phyloP scores from a whole-genome alignment of 2,329 filamentous ascomycete genomes.

The Hymenoscyphus albidus region DNA sequence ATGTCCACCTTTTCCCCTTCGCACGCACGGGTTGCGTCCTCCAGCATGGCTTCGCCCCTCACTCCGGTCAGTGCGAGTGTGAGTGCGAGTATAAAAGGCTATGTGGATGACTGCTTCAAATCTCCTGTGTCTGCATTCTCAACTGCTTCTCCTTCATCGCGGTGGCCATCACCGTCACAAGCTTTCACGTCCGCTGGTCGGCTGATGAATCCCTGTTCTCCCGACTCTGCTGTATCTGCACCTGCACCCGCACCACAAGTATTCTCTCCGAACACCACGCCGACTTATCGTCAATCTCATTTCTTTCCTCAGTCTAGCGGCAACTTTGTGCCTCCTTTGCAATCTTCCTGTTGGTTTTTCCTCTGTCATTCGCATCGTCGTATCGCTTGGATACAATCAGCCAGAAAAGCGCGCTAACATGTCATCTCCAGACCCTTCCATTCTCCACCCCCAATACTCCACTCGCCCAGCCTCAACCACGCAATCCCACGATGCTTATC shows the following conservation, averaged over 20 bases:
- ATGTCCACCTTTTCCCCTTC: conserved; percentile 29
- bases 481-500: conserved; percentile 30
- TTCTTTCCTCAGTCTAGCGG: conserved; percentile 52
- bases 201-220: conserved; percentile 23
- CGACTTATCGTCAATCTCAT: conserved; percentile 37
- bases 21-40: conserved; percentile 19
- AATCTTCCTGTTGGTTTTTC: conserved; percentile 53
- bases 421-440: conserved; percentile 32
- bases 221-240: conserved; percentile 25
- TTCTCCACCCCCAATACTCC: conserved; percentile 31
- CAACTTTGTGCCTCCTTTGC: conserved; percentile 49
- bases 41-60: conserved; percentile 29
- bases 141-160: conserved; percentile 30
- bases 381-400: conserved; percentile 8
- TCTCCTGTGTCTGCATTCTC: conserved; percentile 38
- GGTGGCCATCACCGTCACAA: conserved; percentile 29
- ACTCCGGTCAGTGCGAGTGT: conserved; percentile 25
- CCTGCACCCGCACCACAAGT: not conserved
- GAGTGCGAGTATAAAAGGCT: conserved; percentile 14
- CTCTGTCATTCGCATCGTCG: conserved; percentile 34
- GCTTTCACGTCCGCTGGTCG: conserved; percentile 25
- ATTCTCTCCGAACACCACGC: conserved; percentile 20
- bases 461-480: conserved; percentile 26
- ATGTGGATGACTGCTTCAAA: conserved; percentile 32
- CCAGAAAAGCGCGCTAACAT: conserved; percentile 25